Evolutionary conservation across 1,284 basidiomycete genomes (phyloP).

Genomic region (Ustilago vetiveriae): DNA sequence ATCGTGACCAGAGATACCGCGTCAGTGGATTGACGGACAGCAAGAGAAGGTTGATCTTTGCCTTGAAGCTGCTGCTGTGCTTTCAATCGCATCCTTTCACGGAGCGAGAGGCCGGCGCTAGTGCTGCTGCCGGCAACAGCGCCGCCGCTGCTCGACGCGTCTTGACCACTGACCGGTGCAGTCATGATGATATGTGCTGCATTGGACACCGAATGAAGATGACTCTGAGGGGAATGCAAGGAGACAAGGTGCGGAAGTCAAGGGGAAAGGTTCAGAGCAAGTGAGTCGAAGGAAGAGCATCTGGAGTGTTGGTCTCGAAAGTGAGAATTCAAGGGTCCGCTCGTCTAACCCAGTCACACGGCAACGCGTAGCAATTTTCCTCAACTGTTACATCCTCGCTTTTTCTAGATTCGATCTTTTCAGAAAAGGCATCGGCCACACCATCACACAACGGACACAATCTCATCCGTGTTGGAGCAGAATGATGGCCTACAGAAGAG

Average conservation of each 20-base stretch:
- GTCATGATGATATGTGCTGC: too few relatives aligned
- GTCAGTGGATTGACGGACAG: neutral
- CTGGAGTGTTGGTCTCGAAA: neutral
- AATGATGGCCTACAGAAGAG: constrained; percentile 15
- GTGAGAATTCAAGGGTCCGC: neutral
- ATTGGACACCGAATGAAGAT: neutral
- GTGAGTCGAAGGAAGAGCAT: neutral
- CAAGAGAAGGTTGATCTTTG: constrained; percentile 2
- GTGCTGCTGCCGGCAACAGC: constrained; percentile 1
- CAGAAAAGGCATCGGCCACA: too few relatives aligned
- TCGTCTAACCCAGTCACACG: too few relatives aligned
- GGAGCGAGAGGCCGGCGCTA: constrained; percentile 21
- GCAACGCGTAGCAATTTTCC: too few relatives aligned
- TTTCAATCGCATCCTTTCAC: constrained; percentile 33
- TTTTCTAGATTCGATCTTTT: too few relatives aligned
- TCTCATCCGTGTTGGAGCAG: constrained; percentile 9
- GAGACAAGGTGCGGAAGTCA: too few relatives aligned
- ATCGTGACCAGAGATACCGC: neutral
- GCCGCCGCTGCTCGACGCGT: neutral
- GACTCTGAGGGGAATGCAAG: too few relatives aligned
- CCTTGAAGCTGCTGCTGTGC: constrained; percentile 33
- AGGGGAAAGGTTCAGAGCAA: neutral
- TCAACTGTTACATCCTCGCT: too few relatives aligned
- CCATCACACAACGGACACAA: neutral
- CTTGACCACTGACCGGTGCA: neutral